Percentiles rank a stretch among this genome's conserved stretches.
These are phyloP conservation scores for Dioszegia crocea DNA, from an alignment of 768 basidiomycete species.

Conservation along the genomic window DNA sequence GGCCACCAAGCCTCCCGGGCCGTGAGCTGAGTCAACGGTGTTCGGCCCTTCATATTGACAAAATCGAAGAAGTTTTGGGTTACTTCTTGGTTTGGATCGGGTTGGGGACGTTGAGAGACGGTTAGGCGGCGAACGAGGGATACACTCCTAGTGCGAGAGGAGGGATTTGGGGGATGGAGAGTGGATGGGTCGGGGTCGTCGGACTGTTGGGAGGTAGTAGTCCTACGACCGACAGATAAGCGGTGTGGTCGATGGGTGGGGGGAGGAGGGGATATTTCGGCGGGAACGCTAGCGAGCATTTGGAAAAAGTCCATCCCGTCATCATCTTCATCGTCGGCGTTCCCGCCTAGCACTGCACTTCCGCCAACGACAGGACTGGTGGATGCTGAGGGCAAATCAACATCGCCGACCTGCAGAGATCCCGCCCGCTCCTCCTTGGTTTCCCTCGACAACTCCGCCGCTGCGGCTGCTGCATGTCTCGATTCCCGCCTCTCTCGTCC, in stretches of 20 bases:
- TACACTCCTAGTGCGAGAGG: not conserved
- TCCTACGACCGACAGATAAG: too few species aligned
- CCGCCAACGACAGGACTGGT: too few species aligned
- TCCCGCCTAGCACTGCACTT: not conserved
- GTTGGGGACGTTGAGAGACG: not conserved
- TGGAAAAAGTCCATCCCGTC: constrained; percentile 23
- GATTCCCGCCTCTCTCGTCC: not conserved
- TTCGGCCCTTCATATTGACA: constrained; percentile 39
- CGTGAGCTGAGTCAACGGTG: constrained; percentile 34
- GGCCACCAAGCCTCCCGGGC: constrained; percentile 42
- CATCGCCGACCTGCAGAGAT: too few species aligned
- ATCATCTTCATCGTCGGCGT: not conserved
- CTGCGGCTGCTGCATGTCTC: not conserved
- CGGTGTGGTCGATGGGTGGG: not conserved
- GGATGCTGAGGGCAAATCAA: too few species aligned
- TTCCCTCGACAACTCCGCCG: not conserved
- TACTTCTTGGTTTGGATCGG: constrained; percentile 13
- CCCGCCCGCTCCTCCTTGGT: not conserved
- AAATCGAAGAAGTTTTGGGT: constrained; percentile 44
- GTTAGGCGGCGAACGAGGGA: not conserved
- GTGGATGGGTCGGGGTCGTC: not conserved
- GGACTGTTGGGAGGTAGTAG: too few species aligned
- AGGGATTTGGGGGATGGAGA: not conserved
- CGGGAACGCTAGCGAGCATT: constrained; percentile 15
- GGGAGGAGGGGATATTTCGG: not conserved